Conservation (phyloP, 2,329 filamentous ascomycete species). For the Pleomassaria siparia region DNA sequence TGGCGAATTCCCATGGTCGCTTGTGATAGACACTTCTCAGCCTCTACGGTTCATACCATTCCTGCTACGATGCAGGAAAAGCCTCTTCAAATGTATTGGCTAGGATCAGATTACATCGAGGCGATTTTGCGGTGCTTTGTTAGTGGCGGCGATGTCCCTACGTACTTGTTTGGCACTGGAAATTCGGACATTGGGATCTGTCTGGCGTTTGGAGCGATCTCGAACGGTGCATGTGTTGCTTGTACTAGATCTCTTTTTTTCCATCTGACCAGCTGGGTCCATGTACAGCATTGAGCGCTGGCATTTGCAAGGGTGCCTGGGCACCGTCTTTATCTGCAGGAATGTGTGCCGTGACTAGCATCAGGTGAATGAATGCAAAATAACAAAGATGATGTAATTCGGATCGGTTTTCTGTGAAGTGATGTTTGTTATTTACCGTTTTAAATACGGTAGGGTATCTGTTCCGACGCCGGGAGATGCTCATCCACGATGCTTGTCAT, state of each 20-base stretch:
- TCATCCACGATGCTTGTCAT: background rate
- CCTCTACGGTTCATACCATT: no score
- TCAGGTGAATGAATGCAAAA: background rate
- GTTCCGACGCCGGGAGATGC: background rate
- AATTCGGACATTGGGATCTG: background rate
- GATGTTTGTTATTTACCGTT: background rate
- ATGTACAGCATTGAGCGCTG: background rate
- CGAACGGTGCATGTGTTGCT: slow-evolving; percentile 9
- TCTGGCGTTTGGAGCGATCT: background rate
- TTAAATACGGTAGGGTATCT: background rate
- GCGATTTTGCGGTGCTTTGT: no score
- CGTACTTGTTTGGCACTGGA: no score
- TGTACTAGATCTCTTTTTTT: slow-evolving; percentile 13
- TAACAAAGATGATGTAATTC: background rate
- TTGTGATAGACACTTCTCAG: background rate
- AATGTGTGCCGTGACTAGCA: background rate
- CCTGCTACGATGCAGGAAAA: no score
- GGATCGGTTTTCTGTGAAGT: background rate
- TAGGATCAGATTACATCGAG: no score
- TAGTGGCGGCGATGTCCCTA: no score
- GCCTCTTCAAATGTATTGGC: no score
- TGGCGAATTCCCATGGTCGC: background rate
- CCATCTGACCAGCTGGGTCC: background rate
- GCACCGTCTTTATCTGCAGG: background rate
- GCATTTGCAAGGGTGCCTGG: background rate